Base-by-base conservation (phyloP, 116 monocot genomes). In the Trichopus zeylanicus region DNA sequence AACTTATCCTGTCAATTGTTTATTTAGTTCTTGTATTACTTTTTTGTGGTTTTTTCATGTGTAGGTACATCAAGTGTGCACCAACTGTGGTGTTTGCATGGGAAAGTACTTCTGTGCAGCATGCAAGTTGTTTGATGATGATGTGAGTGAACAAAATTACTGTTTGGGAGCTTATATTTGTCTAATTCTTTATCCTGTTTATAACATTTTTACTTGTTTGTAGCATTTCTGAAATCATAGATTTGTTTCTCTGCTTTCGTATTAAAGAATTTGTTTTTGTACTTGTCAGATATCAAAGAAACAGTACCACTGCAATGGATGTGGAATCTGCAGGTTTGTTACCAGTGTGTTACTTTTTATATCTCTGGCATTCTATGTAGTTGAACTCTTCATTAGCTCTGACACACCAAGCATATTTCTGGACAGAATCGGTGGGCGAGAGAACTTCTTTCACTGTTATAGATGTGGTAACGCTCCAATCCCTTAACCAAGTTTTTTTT, bases 101-200 rank as follows among this genome's bases (percentile, higher is more conserved):
- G 85, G 76, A 21, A 76, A 70, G 28, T 85, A 76, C 58, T 85
- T 73, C 30, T 85, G 85, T 46, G 48, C 31, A 24, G 61, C 52
- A 10, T 85, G 85, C 76, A 85, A 80, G 30, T 61, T 85, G 4
- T 80, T 80, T 52, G 85, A 85, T 64, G 85, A 85, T 70, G 85
- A 84, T 76, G 84, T 84, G 16, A 79, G 84, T 72, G n/a, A 33
- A 25, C 18, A 22, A 29, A 46, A 33, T 42, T n/a, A 13, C 42
- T 39, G 3, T 42, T 42, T 42, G 7, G 18, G n/a, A 42, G 42
- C 4, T 42, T 42, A 42, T 42, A n/a, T 42, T 42, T n/a, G n/a
- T 42, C 13, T 18, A 13, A 13, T 42, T 18, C 3, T 9, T 13
- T n/a, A 42, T n/a, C 42, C 12, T 42, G n/a, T 42, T 42, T 42